Evolutionary conservation across 2,329 filamentous ascomycete species (phyloP), one percentile per base, ranked within the genome.

Genomic region (Colletotrichum theobromicola): DNA sequence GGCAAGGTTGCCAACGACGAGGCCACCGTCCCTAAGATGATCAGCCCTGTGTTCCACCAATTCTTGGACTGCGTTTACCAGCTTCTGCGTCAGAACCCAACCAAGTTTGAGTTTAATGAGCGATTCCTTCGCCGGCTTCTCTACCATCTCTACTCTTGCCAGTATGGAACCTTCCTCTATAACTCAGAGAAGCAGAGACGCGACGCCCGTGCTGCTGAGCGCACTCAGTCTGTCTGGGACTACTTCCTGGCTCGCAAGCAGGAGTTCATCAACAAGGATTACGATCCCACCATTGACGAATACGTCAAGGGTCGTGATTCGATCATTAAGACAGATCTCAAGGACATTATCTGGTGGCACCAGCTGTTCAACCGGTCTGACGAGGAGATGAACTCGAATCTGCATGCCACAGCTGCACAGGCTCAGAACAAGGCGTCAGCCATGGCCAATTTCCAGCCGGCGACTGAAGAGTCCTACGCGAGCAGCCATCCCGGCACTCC

Each of bases 1-100:
- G 83, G 81, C 32, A 84, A 83, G 61, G 81, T 85, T 42, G 84
- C 88, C 21, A 87, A 89, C n/a, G 85, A 87, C 77, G 92, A 95
- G 78, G 90, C 92, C 12, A 98, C 95, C 1, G 92, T 92, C 74
- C 92, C 93, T n/a, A 97, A 95, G 78, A 97, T 98, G 86, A 94
- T 97, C 37, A 97, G 95, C 75, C 97, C 97, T 0, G 94, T 99
- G 28, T 99, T 99, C 84, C 97, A 99, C 80, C 97, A 99, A 81
- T 99, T 98, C 84, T 90, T 99, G 12, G 97, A 98, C 81, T 95
- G 95, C 46, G 95, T 95, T 2, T 98, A 97, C 81, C 97, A 99
- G 82, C 88, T 99, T 32, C 86, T 98, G 28, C 89, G 94, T 75
- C 97, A 98, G 82, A 88, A 96, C 79, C 95, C 95, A 1, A 94